These are phyloP conservation scores for Durusdinium trenchii DNA, from an alignment of 73 alveolate species.

Conservation along the genomic window DNA sequence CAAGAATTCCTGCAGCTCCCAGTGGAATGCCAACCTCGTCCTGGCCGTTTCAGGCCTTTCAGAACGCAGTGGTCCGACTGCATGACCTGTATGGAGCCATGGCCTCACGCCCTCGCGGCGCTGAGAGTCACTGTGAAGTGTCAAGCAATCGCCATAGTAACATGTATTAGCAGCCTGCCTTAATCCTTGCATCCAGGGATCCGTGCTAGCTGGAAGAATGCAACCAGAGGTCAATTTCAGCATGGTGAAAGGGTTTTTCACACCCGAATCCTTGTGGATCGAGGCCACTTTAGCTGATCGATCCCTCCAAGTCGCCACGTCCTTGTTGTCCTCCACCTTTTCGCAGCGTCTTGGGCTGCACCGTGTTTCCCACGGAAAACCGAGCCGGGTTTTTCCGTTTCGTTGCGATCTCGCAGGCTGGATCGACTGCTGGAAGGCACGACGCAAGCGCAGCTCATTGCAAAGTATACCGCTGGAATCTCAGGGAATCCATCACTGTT, in stretches of 20 bases:
- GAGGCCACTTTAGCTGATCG: conserved; percentile 47
- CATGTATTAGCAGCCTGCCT: too few relatives aligned
- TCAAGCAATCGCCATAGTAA: too few relatives aligned
- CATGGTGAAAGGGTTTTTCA: not conserved
- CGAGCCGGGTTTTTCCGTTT: not conserved
- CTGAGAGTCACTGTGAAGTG: not conserved
- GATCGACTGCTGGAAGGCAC: conserved; percentile 71
- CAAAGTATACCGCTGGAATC: not conserved
- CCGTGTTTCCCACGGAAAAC: not conserved
- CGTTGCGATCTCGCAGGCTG: conserved; percentile 8
- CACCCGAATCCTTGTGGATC: too few relatives aligned
- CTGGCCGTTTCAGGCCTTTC: conserved; percentile 31
- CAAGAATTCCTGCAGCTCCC: too few relatives aligned
- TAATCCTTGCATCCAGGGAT: too few relatives aligned
- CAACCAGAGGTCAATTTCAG: too few relatives aligned
- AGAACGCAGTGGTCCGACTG: conserved; percentile 52
- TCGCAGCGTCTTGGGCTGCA: not conserved
- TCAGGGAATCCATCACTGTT: too few relatives aligned
- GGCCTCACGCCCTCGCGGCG: not conserved
- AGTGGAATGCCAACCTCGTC: not conserved
- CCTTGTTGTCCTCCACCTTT: conserved; percentile 17
- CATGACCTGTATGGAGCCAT: conserved; percentile 46
- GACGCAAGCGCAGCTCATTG: conserved; percentile 70
- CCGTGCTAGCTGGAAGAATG: too few relatives aligned
- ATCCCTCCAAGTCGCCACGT: conserved; percentile 29